Conservation (phyloP, 441 rosid species). For the Erodium moschatum region DNA sequence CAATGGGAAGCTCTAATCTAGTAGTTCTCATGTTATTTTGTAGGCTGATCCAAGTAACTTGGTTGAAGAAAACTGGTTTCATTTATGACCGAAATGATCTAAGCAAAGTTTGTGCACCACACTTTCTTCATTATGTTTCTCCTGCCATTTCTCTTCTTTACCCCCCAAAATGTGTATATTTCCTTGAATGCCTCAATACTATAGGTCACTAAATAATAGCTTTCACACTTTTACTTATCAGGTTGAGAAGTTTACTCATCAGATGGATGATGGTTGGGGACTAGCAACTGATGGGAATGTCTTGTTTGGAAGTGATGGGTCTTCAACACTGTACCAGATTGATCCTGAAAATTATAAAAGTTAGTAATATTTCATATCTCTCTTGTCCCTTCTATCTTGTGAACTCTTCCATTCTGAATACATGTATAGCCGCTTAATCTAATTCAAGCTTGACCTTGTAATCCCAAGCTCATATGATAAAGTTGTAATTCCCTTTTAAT, state of each 20-base stretch:
- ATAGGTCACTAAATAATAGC: constrained; percentile 5
- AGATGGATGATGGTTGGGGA: constrained; percentile 97
- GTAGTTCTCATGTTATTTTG: constrained; percentile 38
- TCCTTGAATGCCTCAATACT: constrained; percentile 13
- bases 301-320: constrained; percentile 84
- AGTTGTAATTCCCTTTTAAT: neutral
- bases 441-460: neutral
- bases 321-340: constrained; percentile 71
- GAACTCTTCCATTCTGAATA: neutral
- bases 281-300: constrained; percentile 78
- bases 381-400: neutral
- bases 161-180: neutral
- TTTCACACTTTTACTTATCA: constrained; percentile 26
- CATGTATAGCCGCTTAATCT: neutral
- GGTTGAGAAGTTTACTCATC: constrained; percentile 58
- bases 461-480: neutral
- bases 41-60: constrained; percentile 89
- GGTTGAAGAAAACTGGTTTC: constrained; percentile 83
- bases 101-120: constrained; percentile 60
- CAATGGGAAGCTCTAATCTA: constrained; percentile 23
- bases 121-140: constrained; percentile 16
- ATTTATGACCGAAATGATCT: constrained; percentile 60
- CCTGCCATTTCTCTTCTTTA: neutral
- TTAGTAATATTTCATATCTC: constrained; percentile 18
- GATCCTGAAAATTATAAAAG: constrained; percentile 68